Base-by-base conservation (phyloP, 306 rosid species). In the Acacia confusa region DNA sequence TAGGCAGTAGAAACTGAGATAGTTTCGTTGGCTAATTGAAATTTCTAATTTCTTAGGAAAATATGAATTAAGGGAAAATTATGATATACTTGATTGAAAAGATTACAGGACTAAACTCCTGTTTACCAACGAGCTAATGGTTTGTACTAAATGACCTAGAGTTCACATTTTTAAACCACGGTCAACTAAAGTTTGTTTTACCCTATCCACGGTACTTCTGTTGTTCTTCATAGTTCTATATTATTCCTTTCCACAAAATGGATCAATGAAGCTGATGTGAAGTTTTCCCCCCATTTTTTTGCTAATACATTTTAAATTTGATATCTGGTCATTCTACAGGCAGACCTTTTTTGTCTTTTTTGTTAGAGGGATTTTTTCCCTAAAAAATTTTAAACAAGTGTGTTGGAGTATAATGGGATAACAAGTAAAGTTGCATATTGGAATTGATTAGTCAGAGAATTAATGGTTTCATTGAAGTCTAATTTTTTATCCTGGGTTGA, bases 261-360 rank as follows among this genome's bases (percentile, higher is more conserved):
- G 68, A 44, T 32, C 61, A 32, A 79, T 58, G 67, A 83, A 72
- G 85, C 60, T 72, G 74, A 74, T 71, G 64, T 74, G n/a, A 20
- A 58, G 47, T 67, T 55, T 53, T 34, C 4, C 0, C 0, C 13
- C 15, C 16, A 2, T 44, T 44, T 44, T 44, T 44, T 52, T 68
- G 64, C 25, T 67, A 76, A 32, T 32, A 38, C 61, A 66, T 81
- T 78, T 73, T 78, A 73, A 55, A 55, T 72, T 73, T 19, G 40
- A 38, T 67, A 38, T 32, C 40, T 17, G 70, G 43, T 40, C 74
- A 78, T 72, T 78, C 32, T 65, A 74, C 57, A 64, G 40, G 25
- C 15, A 0, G 32, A 73, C 50, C 4, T 10, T 63, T 63, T 50
- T 52, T 64, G 22, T 52, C 24, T 6, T n/a, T 27, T 24, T 25